Evolutionary conservation across 352 stramenopile species (phyloP).

Genomic region (Pythium sukuiense): DNA sequence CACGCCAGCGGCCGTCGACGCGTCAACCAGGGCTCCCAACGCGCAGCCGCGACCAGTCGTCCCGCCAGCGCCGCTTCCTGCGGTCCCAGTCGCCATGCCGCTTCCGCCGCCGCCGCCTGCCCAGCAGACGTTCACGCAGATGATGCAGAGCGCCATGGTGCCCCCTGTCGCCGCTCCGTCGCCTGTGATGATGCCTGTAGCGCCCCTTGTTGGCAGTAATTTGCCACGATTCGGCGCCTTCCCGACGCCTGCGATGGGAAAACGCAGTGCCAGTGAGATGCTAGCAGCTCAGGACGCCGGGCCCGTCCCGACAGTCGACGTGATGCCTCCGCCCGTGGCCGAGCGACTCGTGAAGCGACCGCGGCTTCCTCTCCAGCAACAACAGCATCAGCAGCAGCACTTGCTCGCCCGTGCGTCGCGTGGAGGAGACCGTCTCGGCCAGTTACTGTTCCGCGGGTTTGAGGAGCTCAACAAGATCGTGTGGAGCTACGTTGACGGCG

Average conservation of each 20-base stretch:
- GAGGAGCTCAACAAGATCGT: constrained; percentile 73
- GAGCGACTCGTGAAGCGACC: constrained; percentile 7
- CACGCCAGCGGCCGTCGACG: neutral
- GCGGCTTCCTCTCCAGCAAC: neutral
- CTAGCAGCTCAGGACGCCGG: neutral
- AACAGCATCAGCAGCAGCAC: neutral
- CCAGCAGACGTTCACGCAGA: constrained; percentile 21
- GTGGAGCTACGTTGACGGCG: constrained; percentile 78
- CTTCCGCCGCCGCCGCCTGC: neutral
- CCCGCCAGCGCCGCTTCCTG: neutral
- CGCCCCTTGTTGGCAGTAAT: neutral
- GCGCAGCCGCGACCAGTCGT: neutral
- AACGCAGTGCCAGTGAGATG: constrained; percentile 19
- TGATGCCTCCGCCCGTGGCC: neutral
- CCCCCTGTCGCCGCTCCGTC: neutral
- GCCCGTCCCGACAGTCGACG: neutral
- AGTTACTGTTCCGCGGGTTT: constrained; percentile 59
- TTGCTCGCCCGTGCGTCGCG: neutral
- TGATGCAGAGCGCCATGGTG: constrained; percentile 21
- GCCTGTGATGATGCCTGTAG: neutral
- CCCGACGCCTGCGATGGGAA: neutral
- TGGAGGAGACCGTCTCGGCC: constrained; percentile 31
- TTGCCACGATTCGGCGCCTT: neutral
- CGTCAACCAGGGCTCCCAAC: neutral
- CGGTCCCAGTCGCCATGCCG: neutral